Base-by-base conservation (phyloP, 2,329 filamentous ascomycete genomes). In the Clarireedia sp. region DNA sequence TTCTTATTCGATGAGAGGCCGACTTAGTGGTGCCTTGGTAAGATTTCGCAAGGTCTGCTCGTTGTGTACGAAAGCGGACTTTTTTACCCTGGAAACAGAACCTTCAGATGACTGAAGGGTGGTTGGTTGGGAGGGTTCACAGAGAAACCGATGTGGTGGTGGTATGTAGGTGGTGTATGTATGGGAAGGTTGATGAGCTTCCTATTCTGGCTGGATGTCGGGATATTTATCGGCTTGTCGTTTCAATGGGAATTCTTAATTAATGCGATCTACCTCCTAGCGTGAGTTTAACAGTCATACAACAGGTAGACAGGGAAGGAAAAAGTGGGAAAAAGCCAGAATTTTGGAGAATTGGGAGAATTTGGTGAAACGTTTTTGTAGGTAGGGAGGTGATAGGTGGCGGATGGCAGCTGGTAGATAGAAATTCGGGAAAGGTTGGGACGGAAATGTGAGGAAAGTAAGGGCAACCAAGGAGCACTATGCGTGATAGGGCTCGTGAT, bases 171-270 rank as follows among this genome's bases (percentile, higher is more conserved):
- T n/a, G 19, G 23, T 47, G 43, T 54, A 48, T 47, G 51, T 48
- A 48, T 48, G 51, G 21, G 33, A 23, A 19, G 24, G 23, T 54
- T 54, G 51, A 23, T 41, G 51, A 49, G 51, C 51, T 54, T 54
- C 51, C 51, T 54, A 54, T 40, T 54, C 21, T 19, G 48, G 51
- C 23, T 48, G n/a, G 44, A 54, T 17, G 24, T 49, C 51, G 51
- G 51, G 26, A 33, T 48, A 49, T 49, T 54, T 21, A 19, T 54
- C 51, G 24, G 44, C 48, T 49, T 24, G 29, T 24, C 41, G 37
- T 44, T 37, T 54, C 23, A 12, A 44, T 50, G 24, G 41, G 45
- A 53, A 53, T 43, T 43, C 46, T 53, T 17, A 48, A 54, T 54
- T 48, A n/a, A 40, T 48, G 26, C 23, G 45, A 54, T 49, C 45